phyloP scores from a whole-genome alignment of 805 yeast species.

The Saccharomycopsis babjevae region DNA sequence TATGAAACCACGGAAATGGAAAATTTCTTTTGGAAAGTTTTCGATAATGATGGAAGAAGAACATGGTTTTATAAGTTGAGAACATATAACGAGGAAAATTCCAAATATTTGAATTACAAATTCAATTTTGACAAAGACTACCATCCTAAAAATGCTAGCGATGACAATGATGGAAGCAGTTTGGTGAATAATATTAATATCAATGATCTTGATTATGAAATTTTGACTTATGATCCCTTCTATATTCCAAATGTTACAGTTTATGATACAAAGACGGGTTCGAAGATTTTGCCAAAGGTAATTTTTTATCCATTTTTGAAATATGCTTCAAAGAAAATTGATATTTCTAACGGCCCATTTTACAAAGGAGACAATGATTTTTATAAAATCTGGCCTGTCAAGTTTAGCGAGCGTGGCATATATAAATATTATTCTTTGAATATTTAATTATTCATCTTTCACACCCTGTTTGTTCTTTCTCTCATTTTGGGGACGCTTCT shows the following conservation, averaged over 20 bases:
- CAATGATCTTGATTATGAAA: slow-evolving; percentile 16
- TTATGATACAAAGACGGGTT: slow-evolving; percentile 46
- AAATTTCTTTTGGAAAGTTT: slow-evolving; percentile 16
- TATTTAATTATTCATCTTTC: background rate
- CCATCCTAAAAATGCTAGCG: slow-evolving; percentile 7
- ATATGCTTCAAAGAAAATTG: slow-evolving; percentile 43
- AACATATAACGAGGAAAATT: slow-evolving; percentile 4
- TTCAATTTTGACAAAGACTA: slow-evolving; percentile 28
- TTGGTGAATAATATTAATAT: background rate
- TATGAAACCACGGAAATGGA: background rate
- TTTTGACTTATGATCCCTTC: slow-evolving; percentile 15
- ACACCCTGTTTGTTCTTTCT: background rate
- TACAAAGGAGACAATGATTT: slow-evolving; percentile 25
- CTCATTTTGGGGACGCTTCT: background rate
- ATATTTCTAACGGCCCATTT: slow-evolving; percentile 44
- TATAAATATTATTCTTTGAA: slow-evolving; percentile 47
- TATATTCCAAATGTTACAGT: slow-evolving; percentile 14
- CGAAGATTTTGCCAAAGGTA: slow-evolving; percentile 36
- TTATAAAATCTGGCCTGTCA: slow-evolving; percentile 43
- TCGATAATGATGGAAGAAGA: slow-evolving; percentile 36
- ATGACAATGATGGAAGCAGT: slow-evolving; percentile 28
- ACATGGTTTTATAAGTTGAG: slow-evolving; percentile 41
- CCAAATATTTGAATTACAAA: slow-evolving; percentile 21
- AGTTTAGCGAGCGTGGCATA: slow-evolving; percentile 40
- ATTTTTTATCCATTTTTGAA: slow-evolving; percentile 40